These are phyloP conservation scores for Funneliformis mosseae DNA, from an alignment of 192 early-diverging fungal genomes.

Conservation along the genomic window DNA sequence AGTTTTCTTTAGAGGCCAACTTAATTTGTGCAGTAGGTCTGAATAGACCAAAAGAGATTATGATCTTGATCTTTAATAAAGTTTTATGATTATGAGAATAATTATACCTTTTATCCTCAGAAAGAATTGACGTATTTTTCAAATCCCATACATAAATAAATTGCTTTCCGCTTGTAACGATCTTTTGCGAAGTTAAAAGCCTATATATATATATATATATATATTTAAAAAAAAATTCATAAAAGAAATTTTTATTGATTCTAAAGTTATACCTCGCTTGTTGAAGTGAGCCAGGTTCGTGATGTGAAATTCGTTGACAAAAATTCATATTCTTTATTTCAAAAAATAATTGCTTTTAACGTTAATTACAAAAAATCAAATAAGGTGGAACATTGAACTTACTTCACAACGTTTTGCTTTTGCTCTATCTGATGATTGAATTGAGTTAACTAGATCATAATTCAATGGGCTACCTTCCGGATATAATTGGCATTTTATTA, in stretches of 20 bases:
- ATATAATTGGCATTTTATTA: not conserved
- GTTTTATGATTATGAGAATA: not conserved
- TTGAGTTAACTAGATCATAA: not conserved
- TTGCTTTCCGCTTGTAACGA: constrained; percentile 2
- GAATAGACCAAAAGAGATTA: not conserved
- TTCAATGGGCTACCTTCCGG: not conserved
- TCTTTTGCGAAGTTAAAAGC: not conserved
- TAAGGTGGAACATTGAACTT: not conserved
- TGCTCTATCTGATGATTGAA: not conserved
- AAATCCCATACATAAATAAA: not conserved
- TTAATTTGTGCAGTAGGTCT: not conserved
- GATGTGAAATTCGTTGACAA: constrained; percentile 2
- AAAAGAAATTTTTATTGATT: too few relatives aligned
- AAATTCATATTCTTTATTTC: not conserved
- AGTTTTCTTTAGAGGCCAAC: not conserved
- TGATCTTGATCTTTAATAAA: not conserved
- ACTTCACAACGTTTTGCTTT: not conserved
- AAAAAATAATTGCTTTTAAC: not conserved
- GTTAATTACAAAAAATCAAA: not conserved
- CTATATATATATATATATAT: too few relatives aligned
- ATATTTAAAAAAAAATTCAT: too few relatives aligned
- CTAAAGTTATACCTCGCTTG: constrained; percentile 6
- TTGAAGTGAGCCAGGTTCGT: not conserved
- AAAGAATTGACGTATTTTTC: constrained; percentile 4
- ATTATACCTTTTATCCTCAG: not conserved